Base-by-base conservation (phyloP, 805 yeast species). In the Wickerhamiella hasegawae region DNA sequence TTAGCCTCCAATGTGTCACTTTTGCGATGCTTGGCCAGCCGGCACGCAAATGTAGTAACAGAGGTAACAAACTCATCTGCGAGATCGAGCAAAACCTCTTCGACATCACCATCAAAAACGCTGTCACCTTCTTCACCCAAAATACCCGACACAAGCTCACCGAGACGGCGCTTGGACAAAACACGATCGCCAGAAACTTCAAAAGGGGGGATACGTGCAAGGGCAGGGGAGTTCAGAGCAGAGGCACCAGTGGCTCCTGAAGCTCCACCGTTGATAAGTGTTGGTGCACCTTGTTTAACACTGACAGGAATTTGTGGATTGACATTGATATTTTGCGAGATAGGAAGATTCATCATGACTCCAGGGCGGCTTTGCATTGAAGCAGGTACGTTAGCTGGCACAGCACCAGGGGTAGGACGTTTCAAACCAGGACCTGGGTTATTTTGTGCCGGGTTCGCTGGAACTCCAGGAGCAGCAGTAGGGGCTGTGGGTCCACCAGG, bases 21-120 rank as follows among this genome's bases (percentile, higher is more conserved):
- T 51, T 81, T 83, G 46, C 99, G 69, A 52, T 87, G 96, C 54
- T 90, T 90, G 17, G 99, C 97, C 44, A 90, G 64, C 36, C 92
- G 70, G 53, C 97, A 87, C 1, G 97, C 94, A 61, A 90, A 90
- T 2, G 83, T 66, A 0, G 96, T 84, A 2, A 92, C 94, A 32
- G 81, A 76, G 5, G 79, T 70, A 12, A 90, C 90, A 52, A 90
- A 90, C 52, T 90, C 97, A 56, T 90, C 99, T 0, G 98, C 96
- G 32, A 90, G 60, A 55, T 90, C 98, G 30, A 90, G 63, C 24
- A 90, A 59, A 27, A 90, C 60, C 46, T 87, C 97, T 55, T 85
- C 95, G 41, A 85, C 67, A 56, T 90, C 96, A 19, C 96, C 97
- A 55, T 87, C 98, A 38, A 90, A 79, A 4, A 69, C 68, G 4